Evolutionary conservation across 305 asterid species (phyloP), one percentile per base, ranked within the genome.

Genomic region (Stenogyne calaminthoides): DNA sequence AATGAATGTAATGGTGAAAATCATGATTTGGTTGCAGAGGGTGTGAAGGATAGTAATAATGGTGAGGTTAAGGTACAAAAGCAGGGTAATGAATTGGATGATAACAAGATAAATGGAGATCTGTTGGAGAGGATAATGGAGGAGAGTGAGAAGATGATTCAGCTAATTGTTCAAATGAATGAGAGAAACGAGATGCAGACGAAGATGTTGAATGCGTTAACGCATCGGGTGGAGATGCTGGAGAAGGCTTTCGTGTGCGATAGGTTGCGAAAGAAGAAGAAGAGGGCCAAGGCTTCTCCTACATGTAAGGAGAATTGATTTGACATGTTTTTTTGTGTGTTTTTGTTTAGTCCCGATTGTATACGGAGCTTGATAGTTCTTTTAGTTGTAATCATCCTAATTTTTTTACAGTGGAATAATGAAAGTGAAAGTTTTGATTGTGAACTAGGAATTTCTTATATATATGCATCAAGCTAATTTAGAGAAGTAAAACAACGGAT

Each of bases 151-250:
- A 92, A 86, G 79, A 85, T 87, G 97, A 79, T 88, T 95, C 70
- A 66, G 1, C 27, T 90, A 89, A 84, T 92, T 10, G 82, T 80
- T n/a, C n/a, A n/a, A 64, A 15, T 89, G 73, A 78, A 65, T 9
- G 88, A 84, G 75, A 82, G 82, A 67, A 89, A 76, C n/a, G 92
- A 64, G 78, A 93, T 85, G 80, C 84, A 86, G 97, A 80, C 88
- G 93, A 71, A 67, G 1, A 36, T 90, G 91, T 82, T 92, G 96
- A 78, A 10, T 9, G 83, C 81, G 67, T 29, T 89, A 72, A 11
- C 2, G 51, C 80, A 83, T 12, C 75, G 91, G n/a, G 89, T 93
- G 51, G 95, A 82, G 77, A 73, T 82, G 73, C 61, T 92, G 84
- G 97, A 92, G 88, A 86, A 82, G 77, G 88, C 90, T 39, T 71